phyloP scores from a whole-genome alignment of 768 basidiomycete genomes.

The Chalciporus chontae region DNA sequence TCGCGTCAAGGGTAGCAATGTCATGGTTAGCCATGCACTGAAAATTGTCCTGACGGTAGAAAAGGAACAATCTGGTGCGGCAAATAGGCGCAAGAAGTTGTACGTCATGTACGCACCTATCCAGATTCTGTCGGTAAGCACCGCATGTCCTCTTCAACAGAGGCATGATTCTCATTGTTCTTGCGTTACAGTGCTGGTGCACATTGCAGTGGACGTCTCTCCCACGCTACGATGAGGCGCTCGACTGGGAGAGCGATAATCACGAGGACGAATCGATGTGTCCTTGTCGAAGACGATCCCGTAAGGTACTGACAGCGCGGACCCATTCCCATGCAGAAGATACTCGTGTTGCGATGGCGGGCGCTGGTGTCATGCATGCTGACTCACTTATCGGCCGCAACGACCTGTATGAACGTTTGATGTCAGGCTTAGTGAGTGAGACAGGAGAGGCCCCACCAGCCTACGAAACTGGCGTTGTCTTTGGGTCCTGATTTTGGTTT shows the following conservation, averaged over 20 bases:
- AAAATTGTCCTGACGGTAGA: conserved; percentile 84
- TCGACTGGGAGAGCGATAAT: conserved; percentile 4
- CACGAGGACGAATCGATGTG: conserved; percentile 28
- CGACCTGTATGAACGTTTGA: conserved; percentile 69
- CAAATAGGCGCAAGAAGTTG: conserved; percentile 72
- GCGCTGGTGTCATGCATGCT: neutral
- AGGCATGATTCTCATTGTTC: neutral
- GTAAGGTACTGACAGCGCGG: conserved; percentile 11
- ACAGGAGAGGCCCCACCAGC: conserved; percentile 81
- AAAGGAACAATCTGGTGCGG: conserved; percentile 67
- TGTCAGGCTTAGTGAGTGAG: conserved; percentile 79
- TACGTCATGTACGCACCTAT: conserved; percentile 83
- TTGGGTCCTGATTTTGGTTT: neutral
- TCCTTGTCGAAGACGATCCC: conserved; percentile 40
- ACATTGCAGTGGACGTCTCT: conserved; percentile 77
- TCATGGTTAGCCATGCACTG: conserved; percentile 70
- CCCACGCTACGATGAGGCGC: conserved; percentile 61
- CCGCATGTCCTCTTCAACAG: neutral
- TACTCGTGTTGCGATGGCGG: too few species aligned
- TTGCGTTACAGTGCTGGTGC: conserved; percentile 62
- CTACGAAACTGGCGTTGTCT: conserved; percentile 9
- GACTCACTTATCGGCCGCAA: conserved; percentile 43
- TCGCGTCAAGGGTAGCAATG: conserved; percentile 53
- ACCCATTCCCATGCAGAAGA: neutral
- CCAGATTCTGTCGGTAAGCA: conserved; percentile 79